These are phyloP conservation scores for Lyophyllum semitale DNA, from an alignment of 768 basidiomycete species.

Conservation along the genomic window DNA sequence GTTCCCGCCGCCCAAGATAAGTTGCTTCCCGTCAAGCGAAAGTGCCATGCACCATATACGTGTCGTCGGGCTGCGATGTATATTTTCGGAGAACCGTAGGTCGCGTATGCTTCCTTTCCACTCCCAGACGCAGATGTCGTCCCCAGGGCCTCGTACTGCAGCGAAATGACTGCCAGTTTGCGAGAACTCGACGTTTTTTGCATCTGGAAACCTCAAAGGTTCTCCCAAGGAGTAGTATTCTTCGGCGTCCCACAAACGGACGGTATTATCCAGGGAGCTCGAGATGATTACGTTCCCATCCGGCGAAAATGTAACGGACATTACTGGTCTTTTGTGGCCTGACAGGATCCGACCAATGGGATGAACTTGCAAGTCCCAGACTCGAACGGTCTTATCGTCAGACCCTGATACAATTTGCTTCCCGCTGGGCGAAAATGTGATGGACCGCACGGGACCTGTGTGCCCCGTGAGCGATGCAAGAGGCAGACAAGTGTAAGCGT, in stretches of 20 bases:
- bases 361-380: constrained; percentile 7
- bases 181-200: no score
- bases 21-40: neutral
- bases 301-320: neutral
- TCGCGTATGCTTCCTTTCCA: neutral
- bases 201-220: no score
- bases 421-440: constrained; percentile 2
- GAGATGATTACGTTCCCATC: neutral
- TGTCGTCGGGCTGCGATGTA: neutral
- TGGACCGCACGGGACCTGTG: neutral
- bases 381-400: constrained; percentile 5
- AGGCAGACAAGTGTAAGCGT: neutral
- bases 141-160: no score
- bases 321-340: neutral
- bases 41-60: neutral
- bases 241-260: neutral
- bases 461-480: neutral
- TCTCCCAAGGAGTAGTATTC: neutral
- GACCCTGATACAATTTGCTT: constrained; percentile 11
- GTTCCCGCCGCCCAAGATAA: constrained; percentile 1
- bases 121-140: neutral
- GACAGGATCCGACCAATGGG: neutral
- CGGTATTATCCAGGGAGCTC: neutral
- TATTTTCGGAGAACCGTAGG: neutral
- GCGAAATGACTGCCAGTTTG: no score